phyloP scores from a whole-genome alignment of 2,329 filamentous ascomycete species.

The Capronia epimyces region DNA sequence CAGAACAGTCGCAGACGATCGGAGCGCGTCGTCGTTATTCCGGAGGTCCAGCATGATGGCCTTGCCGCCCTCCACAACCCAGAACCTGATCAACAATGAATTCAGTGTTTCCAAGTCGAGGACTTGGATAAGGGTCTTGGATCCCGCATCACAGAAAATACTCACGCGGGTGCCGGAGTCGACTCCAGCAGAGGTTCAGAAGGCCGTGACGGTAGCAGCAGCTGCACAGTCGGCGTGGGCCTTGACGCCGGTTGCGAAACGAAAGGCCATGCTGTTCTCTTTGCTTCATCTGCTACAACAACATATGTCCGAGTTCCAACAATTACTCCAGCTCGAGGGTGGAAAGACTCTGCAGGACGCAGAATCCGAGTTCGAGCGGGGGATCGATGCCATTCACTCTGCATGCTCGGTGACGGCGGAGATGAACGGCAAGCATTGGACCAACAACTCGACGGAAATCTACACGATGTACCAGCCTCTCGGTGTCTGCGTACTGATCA shows the following conservation, averaged over 20 bases:
- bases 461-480: constrained; percentile 70
- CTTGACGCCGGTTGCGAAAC: constrained; percentile 19
- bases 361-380: constrained; percentile 29
- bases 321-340: constrained; percentile 19
- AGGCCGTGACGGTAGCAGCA: constrained; percentile 26
- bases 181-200: constrained; percentile 28
- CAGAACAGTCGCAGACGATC: too few species aligned
- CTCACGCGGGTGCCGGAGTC: constrained; percentile 27
- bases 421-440: constrained; percentile 25
- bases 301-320: not conserved
- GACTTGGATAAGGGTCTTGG: too few species aligned
- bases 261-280: constrained; percentile 23
- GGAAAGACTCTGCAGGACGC: constrained; percentile 31
- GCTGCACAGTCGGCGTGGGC: constrained; percentile 29
- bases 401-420: constrained; percentile 30
- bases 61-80: too few species aligned
- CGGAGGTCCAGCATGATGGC: too few species aligned
- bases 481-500: constrained; percentile 60
- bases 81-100: too few species aligned
- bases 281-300: not conserved
- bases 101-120: too few species aligned
- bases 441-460: constrained; percentile 30
- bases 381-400: constrained; percentile 30
- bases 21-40: too few species aligned
- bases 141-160: constrained; percentile 25